Evolutionary conservation across 1,139 yeast genomes (phyloP).

Genomic region (Blastobotrys niveus): DNA sequence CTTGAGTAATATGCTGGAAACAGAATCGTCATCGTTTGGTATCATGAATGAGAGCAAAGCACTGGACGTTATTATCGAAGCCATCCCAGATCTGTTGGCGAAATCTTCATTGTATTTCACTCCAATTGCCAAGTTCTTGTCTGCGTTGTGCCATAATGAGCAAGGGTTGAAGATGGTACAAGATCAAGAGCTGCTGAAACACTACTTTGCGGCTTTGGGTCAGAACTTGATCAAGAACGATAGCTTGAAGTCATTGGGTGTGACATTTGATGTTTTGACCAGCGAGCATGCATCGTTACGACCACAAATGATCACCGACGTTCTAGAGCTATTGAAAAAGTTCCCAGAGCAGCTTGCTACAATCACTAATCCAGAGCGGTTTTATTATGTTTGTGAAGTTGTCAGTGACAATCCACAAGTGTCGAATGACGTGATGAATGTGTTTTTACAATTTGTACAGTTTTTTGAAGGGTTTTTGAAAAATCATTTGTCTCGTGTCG

Average conservation of each 20-base stretch:
- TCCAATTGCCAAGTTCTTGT: slow-evolving; percentile 69
- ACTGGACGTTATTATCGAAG: slow-evolving; percentile 55
- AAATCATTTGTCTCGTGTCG: slow-evolving; percentile 31
- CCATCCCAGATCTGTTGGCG: slow-evolving; percentile 46
- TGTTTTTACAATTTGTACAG: slow-evolving; percentile 25
- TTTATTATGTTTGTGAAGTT: slow-evolving; percentile 20
- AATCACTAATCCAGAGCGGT: slow-evolving; percentile 11
- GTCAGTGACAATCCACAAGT: slow-evolving; percentile 7
- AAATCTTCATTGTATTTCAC: slow-evolving; percentile 52
- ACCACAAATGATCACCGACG: slow-evolving; percentile 50
- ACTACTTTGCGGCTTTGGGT: slow-evolving; percentile 20
- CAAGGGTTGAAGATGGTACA: slow-evolving; percentile 54
- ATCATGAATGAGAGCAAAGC: slow-evolving; percentile 75
- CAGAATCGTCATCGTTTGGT: slow-evolving; percentile 85
- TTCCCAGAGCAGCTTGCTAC: slow-evolving; percentile 37
- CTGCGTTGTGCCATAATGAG: slow-evolving; percentile 75
- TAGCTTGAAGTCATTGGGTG: slow-evolving; percentile 52
- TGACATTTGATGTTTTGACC: slow-evolving; percentile 71
- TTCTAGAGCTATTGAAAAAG: slow-evolving; percentile 44
- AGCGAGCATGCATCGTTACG: slow-evolving; percentile 76
- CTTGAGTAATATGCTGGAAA: slow-evolving; percentile 69
- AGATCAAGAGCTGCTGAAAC: slow-evolving; percentile 19
- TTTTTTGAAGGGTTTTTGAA: slow-evolving; percentile 35
- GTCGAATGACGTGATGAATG: slow-evolving; percentile 18
- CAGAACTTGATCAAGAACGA: slow-evolving; percentile 23